A percentile compares a stretch with the other conserved stretches of the same genome.
These are phyloP conservation scores for Phaeosphaeria sp. DNA, from an alignment of 2,329 filamentous ascomycete species.

Conservation along the genomic window DNA sequence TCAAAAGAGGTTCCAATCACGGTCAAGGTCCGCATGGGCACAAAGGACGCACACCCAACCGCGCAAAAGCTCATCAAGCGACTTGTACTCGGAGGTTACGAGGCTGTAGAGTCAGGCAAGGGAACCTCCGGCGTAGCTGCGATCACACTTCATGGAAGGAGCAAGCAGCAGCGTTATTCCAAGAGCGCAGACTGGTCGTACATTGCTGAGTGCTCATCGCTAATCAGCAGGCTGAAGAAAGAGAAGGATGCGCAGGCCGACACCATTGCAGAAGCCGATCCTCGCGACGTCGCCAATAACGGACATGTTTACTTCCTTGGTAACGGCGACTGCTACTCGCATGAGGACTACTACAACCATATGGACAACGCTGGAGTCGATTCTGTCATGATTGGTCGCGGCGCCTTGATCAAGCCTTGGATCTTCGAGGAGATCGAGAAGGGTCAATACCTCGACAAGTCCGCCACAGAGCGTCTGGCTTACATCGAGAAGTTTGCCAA, in stretches of 20 bases:
- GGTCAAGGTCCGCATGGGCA: constrained; percentile 92
- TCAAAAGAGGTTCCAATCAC: constrained; percentile 91
- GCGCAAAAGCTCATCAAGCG: constrained; percentile 83
- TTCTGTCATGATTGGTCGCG: constrained; percentile 95
- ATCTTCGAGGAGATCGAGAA: constrained; percentile 94
- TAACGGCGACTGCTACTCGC: constrained; percentile 96
- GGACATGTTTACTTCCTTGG: constrained; percentile 88
- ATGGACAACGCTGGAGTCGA: constrained; percentile 82
- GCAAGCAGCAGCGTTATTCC: constrained; percentile 92
- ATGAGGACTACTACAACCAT: constrained; percentile 83
- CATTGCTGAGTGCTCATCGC: constrained; percentile 85
- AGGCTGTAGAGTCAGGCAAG: constrained; percentile 69
- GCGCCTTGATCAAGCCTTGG: constrained; percentile 97
- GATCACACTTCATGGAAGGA: constrained; percentile 93
- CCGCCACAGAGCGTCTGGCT: constrained; percentile 80
- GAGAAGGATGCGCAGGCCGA: constrained; percentile 72
- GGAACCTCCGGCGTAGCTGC: constrained; percentile 80
- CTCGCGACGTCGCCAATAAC: constrained; percentile 70
- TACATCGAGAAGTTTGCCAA: constrained; percentile 90
- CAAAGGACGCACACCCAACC: constrained; percentile 78
- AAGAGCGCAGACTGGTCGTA: constrained; percentile 93
- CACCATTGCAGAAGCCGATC: constrained; percentile 79
- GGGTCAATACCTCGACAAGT: constrained; percentile 95
- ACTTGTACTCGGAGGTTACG: constrained; percentile 78
- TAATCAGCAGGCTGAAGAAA: constrained; percentile 81